phyloP scores from a whole-genome alignment of 352 stramenopile species.

The Globisporangium orthogonon region DNA sequence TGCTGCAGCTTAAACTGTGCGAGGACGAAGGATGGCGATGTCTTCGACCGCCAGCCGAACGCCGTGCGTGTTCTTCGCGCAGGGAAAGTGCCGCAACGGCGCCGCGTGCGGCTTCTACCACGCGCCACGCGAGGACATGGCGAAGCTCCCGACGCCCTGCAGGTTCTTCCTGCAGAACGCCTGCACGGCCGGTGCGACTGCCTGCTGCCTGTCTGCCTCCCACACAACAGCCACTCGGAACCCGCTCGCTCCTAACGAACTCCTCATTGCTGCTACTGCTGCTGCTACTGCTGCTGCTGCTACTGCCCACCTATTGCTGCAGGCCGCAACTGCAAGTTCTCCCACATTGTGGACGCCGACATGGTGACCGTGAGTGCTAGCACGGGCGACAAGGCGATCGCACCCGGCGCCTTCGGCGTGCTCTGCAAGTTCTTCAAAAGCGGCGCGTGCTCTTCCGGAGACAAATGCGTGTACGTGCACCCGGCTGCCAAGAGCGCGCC shows the following conservation, averaged over 20 bases:
- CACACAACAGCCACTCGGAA: background rate
- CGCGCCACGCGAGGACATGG: slow-evolving; percentile 27
- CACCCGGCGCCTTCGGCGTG: slow-evolving; percentile 36
- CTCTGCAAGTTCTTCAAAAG: slow-evolving; percentile 73
- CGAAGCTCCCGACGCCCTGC: slow-evolving; percentile 39
- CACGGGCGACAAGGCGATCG: slow-evolving; percentile 36
- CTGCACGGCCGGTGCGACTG: slow-evolving; percentile 33
- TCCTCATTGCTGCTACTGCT: background rate
- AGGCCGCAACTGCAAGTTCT: slow-evolving; percentile 64
- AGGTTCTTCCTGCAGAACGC: slow-evolving; percentile 68
- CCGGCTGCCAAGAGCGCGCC: slow-evolving; percentile 12
- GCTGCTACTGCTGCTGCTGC: background rate
- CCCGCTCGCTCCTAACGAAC: background rate
- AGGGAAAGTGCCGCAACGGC: slow-evolving; percentile 65
- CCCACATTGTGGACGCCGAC: slow-evolving; percentile 24
- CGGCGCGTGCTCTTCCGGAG: slow-evolving; percentile 50
- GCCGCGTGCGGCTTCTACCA: slow-evolving; percentile 64
- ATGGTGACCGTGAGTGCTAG: slow-evolving; percentile 26
- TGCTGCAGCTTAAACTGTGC: no score
- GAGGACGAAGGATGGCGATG: background rate
- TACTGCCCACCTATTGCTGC: background rate
- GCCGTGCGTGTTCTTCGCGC: slow-evolving; percentile 61
- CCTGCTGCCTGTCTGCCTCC: no score
- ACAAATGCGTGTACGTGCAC: slow-evolving; percentile 68
- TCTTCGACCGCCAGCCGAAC: slow-evolving; percentile 11